Conservation (phyloP, 2,329 filamentous ascomycete genomes). For the Fusarium cyanostomum region DNA sequence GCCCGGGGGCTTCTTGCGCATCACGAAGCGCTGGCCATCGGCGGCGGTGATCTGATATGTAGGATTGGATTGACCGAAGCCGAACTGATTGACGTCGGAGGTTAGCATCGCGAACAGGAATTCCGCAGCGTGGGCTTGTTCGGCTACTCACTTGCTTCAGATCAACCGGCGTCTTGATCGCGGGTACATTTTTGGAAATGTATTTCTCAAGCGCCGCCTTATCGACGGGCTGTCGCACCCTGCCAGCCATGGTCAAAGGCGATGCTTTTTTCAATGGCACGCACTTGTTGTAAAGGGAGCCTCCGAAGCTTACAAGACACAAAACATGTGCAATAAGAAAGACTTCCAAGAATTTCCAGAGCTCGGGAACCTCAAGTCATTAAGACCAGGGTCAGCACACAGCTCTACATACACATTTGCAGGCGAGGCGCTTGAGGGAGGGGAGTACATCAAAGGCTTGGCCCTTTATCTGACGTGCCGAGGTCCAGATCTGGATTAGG, state of each 20-base stretch:
- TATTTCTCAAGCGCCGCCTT: slow-evolving; percentile 81
- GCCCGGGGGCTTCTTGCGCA: slow-evolving; percentile 98
- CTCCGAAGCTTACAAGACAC: background rate
- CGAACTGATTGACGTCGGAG: slow-evolving; percentile 71
- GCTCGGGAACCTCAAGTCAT: background rate
- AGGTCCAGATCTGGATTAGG: slow-evolving; percentile 36
- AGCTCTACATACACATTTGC: slow-evolving; percentile 4
- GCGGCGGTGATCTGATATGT: slow-evolving; percentile 89
- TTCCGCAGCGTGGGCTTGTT: too few relatives aligned
- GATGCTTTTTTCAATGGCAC: background rate
- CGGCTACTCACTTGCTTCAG: slow-evolving; percentile 80
- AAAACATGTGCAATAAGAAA: background rate
- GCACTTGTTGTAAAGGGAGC: background rate
- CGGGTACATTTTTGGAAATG: slow-evolving; percentile 79
- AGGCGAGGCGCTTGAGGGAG: background rate
- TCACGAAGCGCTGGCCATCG: slow-evolving; percentile 77
- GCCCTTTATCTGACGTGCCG: slow-evolving; percentile 34
- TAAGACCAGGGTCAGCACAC: background rate
- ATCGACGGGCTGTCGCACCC: slow-evolving; percentile 90
- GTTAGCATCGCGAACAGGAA: slow-evolving; percentile 2
- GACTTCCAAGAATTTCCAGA: background rate
- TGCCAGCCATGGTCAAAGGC: slow-evolving; percentile 74
- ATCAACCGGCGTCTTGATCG: slow-evolving; percentile 83
- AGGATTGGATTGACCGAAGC: slow-evolving; percentile 96
- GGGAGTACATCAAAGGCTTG: slow-evolving; percentile 5